These are phyloP conservation scores for Endogone sp. DNA, from an alignment of 192 early-diverging fungal species.

Conservation along the genomic window DNA sequence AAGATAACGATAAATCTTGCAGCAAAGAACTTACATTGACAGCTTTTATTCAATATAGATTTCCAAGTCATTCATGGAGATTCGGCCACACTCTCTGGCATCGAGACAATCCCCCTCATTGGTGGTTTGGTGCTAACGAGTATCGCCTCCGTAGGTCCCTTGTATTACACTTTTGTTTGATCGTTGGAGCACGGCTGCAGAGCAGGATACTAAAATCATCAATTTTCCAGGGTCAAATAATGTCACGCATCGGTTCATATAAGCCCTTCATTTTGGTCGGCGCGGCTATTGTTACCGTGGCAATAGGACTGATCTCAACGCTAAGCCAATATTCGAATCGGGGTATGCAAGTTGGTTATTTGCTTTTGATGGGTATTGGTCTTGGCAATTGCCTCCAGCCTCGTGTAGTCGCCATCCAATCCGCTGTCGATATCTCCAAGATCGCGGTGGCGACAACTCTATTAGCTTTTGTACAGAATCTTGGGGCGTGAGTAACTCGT, in stretches of 20 bases:
- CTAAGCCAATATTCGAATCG: constrained; percentile 42
- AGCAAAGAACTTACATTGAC: too few relatives aligned
- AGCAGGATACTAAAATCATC: too few relatives aligned
- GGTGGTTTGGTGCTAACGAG: constrained; percentile 64
- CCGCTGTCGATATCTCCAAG: constrained; percentile 37
- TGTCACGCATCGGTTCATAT: constrained; percentile 35
- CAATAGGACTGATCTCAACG: constrained; percentile 57
- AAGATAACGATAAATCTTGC: too few relatives aligned
- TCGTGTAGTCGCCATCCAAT: constrained; percentile 69
- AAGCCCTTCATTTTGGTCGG: constrained; percentile 59
- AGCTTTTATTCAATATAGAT: constrained; percentile 61
- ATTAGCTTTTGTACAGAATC: neutral
- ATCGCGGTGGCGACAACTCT: neutral
- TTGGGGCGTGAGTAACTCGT: neutral
- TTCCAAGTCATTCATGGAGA: constrained; percentile 62
- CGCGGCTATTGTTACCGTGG: constrained; percentile 51
- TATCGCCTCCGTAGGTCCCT: constrained; percentile 50
- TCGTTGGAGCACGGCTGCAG: too few relatives aligned
- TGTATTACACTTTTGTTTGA: too few relatives aligned
- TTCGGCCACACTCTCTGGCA: constrained; percentile 68
- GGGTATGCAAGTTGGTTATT: constrained; percentile 49
- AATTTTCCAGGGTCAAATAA: too few relatives aligned
- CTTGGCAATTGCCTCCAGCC: constrained; percentile 74
- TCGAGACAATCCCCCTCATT: constrained; percentile 71
- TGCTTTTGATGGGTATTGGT: constrained; percentile 71